A percentile compares a stretch with the other conserved stretches of the same genome.
Conservation (phyloP, 257 asterid species). For the Osmanthus fragrans region DNA sequence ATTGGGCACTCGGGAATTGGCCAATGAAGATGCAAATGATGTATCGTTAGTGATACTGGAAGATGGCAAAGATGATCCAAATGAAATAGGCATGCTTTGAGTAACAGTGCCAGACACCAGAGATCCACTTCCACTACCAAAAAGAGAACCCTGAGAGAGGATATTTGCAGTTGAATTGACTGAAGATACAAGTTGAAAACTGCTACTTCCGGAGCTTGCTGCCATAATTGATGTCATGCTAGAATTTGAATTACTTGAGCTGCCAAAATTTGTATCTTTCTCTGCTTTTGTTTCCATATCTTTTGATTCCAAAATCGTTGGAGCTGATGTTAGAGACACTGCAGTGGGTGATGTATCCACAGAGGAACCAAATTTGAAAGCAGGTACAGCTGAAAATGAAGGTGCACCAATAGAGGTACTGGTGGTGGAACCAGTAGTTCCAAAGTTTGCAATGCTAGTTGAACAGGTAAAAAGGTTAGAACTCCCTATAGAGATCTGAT, state of each 20-base stretch:
- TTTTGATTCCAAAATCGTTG: constrained; percentile 29
- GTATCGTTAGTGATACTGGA: constrained; percentile 17
- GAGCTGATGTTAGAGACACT: constrained; percentile 31
- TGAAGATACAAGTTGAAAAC: constrained; percentile 36
- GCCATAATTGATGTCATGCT: constrained; percentile 31
- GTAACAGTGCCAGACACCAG: constrained; percentile 26
- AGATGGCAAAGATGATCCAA: constrained; percentile 37
- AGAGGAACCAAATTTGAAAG: constrained; percentile 41
- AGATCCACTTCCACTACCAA: constrained; percentile 38
- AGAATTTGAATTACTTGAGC: constrained; percentile 16
- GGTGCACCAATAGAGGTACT: constrained; percentile 31
- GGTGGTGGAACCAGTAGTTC: constrained; percentile 28
- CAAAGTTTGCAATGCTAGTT: constrained; percentile 28
- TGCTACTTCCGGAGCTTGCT: constrained; percentile 40
- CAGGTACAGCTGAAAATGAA: constrained; percentile 29
- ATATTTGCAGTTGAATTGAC: constrained; percentile 20
- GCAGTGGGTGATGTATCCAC: constrained; percentile 29
- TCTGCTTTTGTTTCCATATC: constrained; percentile 19
- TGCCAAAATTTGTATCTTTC: constrained; percentile 33
- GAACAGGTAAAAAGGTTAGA: constrained; percentile 36
- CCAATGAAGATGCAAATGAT: constrained; percentile 33
- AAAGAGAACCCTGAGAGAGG: constrained; percentile 39
- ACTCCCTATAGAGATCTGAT: constrained; percentile 27
- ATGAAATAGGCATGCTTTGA: constrained; percentile 32
- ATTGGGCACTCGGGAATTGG: constrained; percentile 29